Base-by-base conservation (phyloP, 1,284 basidiomycete genomes). In the Wallemia mellicola region DNA sequence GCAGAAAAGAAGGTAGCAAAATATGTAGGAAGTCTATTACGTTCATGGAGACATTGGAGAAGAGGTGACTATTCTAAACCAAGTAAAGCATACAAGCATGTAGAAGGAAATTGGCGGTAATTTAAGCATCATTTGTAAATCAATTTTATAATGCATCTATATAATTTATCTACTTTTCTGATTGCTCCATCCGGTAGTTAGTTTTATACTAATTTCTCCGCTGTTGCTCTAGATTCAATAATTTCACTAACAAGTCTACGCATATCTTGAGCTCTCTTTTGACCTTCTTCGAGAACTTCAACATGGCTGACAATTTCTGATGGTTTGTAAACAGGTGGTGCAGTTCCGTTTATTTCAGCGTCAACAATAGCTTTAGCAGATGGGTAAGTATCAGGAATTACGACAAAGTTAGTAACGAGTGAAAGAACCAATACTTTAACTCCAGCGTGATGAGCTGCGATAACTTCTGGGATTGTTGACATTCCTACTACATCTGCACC, bases 391-490 rank as follows among this genome's bases (percentile, higher is more conserved):
- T 78, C 75, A 1, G 79, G 79, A 63, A 86, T 80, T 54, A 85
- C 78, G 2, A 88, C 85, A 65, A 76, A 74, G 70, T 88, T 88
- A 28, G 85, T 86, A 54, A 86, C 83, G 54, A 88, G 72, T 63
- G 80, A 83, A 56, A 88, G 72, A 11, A 83, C 84, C 67, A 83
- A 71, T 28, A 83, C 77, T 59, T 82, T 75, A 62, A 88, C 62
- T 0, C 80, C 80, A 1, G 61, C 80, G 65, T 86, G 80, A 58
- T 78, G 72, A 24, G 82, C 86, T 0, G 79, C 82, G 22, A 87
- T 71, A n/a, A 87, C 83, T 71, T 88, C 85, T 0, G 85, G 85
- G n/a, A 87, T 77, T 0, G 86, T 88, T 64, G 81, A 84, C 85
- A 88, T 87, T 1, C 85, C 85, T 1, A 87, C 84, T 7, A 86